Evolutionary conservation across 1,139 yeast genomes (phyloP), one percentile per base, ranked within the genome.

Genomic region (Yamadazyma buinensis): DNA sequence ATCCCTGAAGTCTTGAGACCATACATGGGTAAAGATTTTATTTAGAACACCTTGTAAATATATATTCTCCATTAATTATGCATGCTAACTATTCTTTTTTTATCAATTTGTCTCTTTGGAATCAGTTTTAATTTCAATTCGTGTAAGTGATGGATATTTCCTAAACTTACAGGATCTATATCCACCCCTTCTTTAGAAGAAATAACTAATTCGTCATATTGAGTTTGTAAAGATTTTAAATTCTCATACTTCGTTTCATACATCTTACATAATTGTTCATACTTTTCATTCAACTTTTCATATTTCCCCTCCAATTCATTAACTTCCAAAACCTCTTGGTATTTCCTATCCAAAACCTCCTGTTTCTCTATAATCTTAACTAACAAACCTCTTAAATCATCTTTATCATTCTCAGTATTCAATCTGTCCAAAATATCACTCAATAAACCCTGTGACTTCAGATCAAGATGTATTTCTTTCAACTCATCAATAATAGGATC

Each of bases 1-100:
- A 72, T 92, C 33, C 98, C 98, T 0, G 57, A 68, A 33, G 88
- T 77, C 0, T 64, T 92, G 37, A 71, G 76, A 40, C 75, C 75
- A 4, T 84, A 60, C 48, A 81, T 84, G 90, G 86, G 83, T 10
- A 72, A 64, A 44, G 64, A 64, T 26, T 55, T 52, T 39, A 72
- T 74, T 11, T 42, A 33, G 21, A 17, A 17, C 19, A 17, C 19
- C 19, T 17, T 17, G 19, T 17, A 17, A 17, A 17, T 17, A 17
- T 17, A 18, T 20, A 15, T 23, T 14, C 5, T n/a, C 7, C 11
- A 19, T 23, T 29, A 36, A 17, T 18, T 26, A 17, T 15, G 67
- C 0, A 64, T 58, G 43, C 69, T 64, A 9, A 58, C 59, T 1
- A 63, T 49, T 39, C 71, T 49, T 34, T 59, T 63, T 25, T 41